Percentiles rank a stretch among this genome's conserved stretches.
Evolutionary conservation across 495 filamentous ascomycete species (phyloP).

Genomic region (Xylaria nigripes): DNA sequence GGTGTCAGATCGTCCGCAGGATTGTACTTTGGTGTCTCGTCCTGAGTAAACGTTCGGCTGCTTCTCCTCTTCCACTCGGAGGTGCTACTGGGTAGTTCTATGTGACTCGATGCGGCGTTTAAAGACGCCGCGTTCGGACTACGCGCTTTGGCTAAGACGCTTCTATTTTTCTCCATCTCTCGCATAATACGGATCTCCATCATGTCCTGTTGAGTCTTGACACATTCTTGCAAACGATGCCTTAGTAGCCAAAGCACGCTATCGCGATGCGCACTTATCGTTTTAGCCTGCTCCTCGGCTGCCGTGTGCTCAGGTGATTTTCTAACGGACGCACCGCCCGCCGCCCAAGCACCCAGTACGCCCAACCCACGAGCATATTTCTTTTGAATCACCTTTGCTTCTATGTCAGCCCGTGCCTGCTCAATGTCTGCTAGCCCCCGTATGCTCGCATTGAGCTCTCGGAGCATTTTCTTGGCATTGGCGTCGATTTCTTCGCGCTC

Average conservation of each 20-base stretch:
- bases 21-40: constrained; percentile 7
- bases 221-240: constrained; percentile 62
- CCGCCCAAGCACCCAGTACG: constrained; percentile 64
- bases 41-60: constrained; percentile 12
- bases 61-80: constrained; percentile 13
- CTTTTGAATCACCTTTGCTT: constrained; percentile 54
- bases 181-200: constrained; percentile 80
- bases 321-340: constrained; percentile 37
- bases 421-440: constrained; percentile 72
- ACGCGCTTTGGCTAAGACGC: constrained; percentile 64
- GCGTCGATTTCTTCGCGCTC: constrained; percentile 77
- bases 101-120: constrained; percentile 12
- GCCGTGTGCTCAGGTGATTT: constrained; percentile 53
- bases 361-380: constrained; percentile 56
- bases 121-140: constrained; percentile 18
- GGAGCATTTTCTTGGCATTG: constrained; percentile 70
- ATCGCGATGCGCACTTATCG: constrained; percentile 59
- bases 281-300: constrained; percentile 59
- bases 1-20: constrained; percentile 58
- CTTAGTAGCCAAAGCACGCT: constrained; percentile 76
- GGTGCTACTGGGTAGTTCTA: constrained; percentile 12
- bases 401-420: constrained; percentile 66
- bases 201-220: constrained; percentile 73
- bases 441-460: constrained; percentile 71
- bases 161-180: constrained; percentile 83